Evolutionary conservation across 768 basidiomycete genomes (phyloP).

Genomic region (Suillus tomentosus): DNA sequence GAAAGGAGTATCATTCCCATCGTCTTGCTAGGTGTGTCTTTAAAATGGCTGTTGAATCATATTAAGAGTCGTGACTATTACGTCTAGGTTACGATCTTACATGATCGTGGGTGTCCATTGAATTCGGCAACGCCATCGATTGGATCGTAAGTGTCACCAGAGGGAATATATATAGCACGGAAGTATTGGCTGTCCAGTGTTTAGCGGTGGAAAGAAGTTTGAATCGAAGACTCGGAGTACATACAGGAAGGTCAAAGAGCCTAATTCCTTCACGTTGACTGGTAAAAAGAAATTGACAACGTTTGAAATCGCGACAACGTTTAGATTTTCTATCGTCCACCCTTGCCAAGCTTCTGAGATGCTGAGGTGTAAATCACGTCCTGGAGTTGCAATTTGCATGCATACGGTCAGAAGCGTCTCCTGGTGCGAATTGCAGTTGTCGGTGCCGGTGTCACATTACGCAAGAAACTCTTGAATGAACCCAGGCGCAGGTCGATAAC

Average conservation of each 20-base stretch:
- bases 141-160: background rate
- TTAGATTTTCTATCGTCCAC: slow-evolving; percentile 29
- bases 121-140: background rate
- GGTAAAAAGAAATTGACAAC: slow-evolving; percentile 9
- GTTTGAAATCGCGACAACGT: slow-evolving; percentile 22
- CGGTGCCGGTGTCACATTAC: background rate
- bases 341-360: slow-evolving; percentile 1
- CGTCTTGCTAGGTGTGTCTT: background rate
- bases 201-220: background rate
- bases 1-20: background rate
- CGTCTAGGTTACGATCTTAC: background rate
- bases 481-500: slow-evolving; percentile 30
- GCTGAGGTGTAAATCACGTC: background rate
- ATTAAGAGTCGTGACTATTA: background rate
- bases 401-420: background rate
- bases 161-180: background rate
- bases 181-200: background rate
- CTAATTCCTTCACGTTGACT: background rate
- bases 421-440: slow-evolving; percentile 3
- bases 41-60: background rate
- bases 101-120: background rate
- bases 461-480: slow-evolving; percentile 7
- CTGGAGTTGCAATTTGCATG: background rate
- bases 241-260: slow-evolving; percentile 12
- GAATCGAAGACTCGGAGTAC: background rate